A percentile compares a stretch with the other conserved stretches of the same genome.
Conservation (phyloP, 192 early-diverging fungal species). For the Backusella macrospora region DNA sequence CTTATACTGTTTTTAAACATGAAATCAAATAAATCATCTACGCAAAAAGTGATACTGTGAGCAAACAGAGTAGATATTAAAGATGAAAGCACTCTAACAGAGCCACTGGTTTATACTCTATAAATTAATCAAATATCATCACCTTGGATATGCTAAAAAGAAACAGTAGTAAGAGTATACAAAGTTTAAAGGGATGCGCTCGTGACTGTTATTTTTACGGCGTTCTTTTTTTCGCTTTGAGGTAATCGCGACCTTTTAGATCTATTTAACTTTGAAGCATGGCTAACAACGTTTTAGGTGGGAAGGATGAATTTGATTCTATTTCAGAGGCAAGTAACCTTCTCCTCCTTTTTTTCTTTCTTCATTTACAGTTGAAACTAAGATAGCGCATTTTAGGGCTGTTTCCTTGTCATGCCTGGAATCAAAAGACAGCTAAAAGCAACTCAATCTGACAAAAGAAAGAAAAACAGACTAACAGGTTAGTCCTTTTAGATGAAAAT, state of each 20-base stretch:
- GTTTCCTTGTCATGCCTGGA: constrained; percentile 45
- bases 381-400: constrained; percentile 33
- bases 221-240: not conserved
- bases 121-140: too few species aligned
- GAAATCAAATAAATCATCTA: too few species aligned
- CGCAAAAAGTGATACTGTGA: too few species aligned
- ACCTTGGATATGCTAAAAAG: too few species aligned
- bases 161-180: too few species aligned
- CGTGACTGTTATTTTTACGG: not conserved
- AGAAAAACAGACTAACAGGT: not conserved
- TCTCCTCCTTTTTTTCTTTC: not conserved
- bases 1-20: too few species aligned
- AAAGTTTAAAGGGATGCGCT: not conserved
- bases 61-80: too few species aligned
- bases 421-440: constrained; percentile 5
- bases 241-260: constrained; percentile 1
- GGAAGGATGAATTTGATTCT: constrained; percentile 48
- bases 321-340: constrained; percentile 43
- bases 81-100: too few species aligned
- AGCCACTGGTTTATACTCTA: too few species aligned
- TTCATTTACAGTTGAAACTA: not conserved
- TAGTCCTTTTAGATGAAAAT: not conserved
- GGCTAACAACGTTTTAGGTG: not conserved
- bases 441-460: constrained; percentile 16
- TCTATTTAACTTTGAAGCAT: constrained; percentile 3